Evolutionary conservation across 805 yeast genomes (phyloP), one percentile per base, ranked within the genome.

Genomic region (Cyberlindnera meyerae): DNA sequence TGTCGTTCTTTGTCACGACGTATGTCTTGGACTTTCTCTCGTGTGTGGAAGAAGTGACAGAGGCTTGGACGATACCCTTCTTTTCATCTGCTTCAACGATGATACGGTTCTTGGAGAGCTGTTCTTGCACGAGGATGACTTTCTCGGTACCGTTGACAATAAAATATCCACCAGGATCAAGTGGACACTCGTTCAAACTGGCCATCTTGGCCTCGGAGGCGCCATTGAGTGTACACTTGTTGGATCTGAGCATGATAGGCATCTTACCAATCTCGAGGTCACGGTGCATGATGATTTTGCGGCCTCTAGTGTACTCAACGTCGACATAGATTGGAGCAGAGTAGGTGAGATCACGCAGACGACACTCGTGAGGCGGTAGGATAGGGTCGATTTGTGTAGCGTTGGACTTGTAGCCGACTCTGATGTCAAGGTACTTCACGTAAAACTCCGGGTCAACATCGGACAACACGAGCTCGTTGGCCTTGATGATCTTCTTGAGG

Each of bases 101-200:
- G 56, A 93, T 93, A 73, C 98, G 85, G 63, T 93, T 93, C 65
- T 93, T 93, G 34, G 95, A 82, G 58, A 93, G 70, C 69, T 93
- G 98, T 62, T 93, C 98, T 62, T 93, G 98, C 29, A 93, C 94
- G 49, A 93, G 71, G 45, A 93, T 93, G 30, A 93, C 98, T 60
- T 93, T 93, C 54, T 93, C 98, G 0, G 98, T 93, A 60, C 98
- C 98, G 57, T 90, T 90, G 33, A 90, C 97, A 55, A 90, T 85
- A 55, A 93, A 93, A 57, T 93, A 93, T 53, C 98, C 98, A 64
- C 98, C 98, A 6, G 98, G 98, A 63, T 93, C 98, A 33, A 93
- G 68, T 0, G 98, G 98, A 62, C 98, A 93, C 62, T 93, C 98
- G 50, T 85, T 81, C 48, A 84, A 68, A 18, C 65, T 65, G 0